Conservation (phyloP, 805 yeast genomes). For the Candida rishiriensis region DNA sequence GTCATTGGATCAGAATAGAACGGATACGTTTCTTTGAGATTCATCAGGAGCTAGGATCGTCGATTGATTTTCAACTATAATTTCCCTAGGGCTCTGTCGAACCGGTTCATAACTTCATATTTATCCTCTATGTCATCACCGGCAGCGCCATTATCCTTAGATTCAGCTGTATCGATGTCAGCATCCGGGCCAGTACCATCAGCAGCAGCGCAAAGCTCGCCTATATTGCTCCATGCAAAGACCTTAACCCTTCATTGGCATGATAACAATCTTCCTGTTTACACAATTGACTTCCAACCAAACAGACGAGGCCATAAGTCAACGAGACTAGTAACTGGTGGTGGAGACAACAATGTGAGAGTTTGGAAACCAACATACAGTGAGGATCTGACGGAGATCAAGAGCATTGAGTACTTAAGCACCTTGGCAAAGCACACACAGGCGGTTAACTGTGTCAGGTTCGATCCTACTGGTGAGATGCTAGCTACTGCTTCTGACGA, state of each 20-base stretch:
- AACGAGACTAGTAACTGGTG: conserved; percentile 75
- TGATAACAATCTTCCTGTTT: conserved; percentile 70
- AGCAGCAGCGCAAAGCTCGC: neutral
- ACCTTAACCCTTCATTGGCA: conserved; percentile 69
- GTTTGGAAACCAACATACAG: conserved; percentile 29
- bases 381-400: conserved; percentile 19
- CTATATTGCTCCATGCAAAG: conserved; percentile 28
- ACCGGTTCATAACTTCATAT: no score
- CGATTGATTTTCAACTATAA: no score
- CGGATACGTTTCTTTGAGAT: no score
- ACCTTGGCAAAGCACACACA: conserved; percentile 86
- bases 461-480: conserved; percentile 61
- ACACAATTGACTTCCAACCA: conserved; percentile 63
- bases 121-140: no score
- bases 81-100: no score
- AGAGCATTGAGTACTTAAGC: conserved; percentile 65
- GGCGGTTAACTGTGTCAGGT: conserved; percentile 89
- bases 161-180: neutral
- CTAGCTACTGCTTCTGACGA: conserved; percentile 95
- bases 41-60: no score
- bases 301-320: conserved; percentile 19
- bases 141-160: neutral
- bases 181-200: neutral
- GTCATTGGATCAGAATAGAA: no score
- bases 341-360: conserved; percentile 91